These are phyloP conservation scores for Kwoniella dejecticola DNA, from an alignment of 768 basidiomycete species.

Conservation along the genomic window DNA sequence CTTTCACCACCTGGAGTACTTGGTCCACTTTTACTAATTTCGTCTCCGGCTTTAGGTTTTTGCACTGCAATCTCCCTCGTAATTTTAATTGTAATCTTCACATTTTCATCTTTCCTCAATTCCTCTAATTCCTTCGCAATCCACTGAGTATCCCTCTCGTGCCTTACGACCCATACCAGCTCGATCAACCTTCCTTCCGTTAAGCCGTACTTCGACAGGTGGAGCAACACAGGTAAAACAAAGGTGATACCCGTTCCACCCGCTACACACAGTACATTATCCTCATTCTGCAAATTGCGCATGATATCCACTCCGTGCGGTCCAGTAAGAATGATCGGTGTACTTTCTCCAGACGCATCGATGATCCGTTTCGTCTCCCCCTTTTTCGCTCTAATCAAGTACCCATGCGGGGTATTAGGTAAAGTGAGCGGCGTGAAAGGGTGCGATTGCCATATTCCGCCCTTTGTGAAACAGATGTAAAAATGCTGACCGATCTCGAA, in stretches of 20 bases:
- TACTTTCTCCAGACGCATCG: conserved; percentile 2
- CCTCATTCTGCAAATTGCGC: conserved; percentile 1
- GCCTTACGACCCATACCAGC: conserved; percentile 37
- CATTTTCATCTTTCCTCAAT: conserved; percentile 16
- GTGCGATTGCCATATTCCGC: conserved; percentile 40
- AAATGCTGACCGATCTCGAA: conserved; percentile 39
- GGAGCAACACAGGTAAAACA: conserved; percentile 34
- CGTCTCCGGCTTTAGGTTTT: neutral
- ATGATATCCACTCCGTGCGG: conserved; percentile 37
- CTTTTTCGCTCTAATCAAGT: conserved; percentile 31
- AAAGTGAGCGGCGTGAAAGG: conserved; percentile 38
- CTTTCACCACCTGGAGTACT: neutral
- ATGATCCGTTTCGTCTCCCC: conserved; percentile 36
- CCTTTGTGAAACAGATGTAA: conserved; percentile 28
- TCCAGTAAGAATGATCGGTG: conserved; percentile 36
- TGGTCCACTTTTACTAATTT: neutral
- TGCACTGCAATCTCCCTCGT: conserved; percentile 22
- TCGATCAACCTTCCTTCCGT: conserved; percentile 19
- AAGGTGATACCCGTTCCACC: conserved; percentile 38
- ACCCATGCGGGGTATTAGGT: conserved; percentile 24
- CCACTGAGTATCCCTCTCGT: conserved; percentile 30
- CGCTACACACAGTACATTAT: conserved; percentile 37
- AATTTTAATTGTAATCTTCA: conserved; percentile 23
- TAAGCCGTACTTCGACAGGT: conserved; percentile 10
- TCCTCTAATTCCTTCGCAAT: conserved; percentile 29